A percentile compares a stretch with the other conserved stretches of the same genome.
Conservation (phyloP, 2,329 filamentous ascomycete species). For the Myriosclerotinia scirpicola region DNA sequence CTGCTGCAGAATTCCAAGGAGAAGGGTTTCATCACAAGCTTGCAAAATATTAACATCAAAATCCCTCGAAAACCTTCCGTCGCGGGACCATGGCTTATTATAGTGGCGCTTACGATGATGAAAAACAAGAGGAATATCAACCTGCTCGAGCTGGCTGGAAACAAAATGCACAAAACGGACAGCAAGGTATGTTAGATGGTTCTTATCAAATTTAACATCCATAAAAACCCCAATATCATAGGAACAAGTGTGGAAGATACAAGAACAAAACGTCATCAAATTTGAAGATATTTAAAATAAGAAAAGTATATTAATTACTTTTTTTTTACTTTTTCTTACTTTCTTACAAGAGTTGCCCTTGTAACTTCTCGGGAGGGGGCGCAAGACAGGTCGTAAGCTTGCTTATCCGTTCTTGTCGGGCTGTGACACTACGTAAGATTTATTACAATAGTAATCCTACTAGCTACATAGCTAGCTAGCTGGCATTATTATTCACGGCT, state of each 20-base stretch:
- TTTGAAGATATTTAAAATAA: neutral
- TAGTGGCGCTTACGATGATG: slow-evolving; percentile 9
- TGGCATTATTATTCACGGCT: neutral
- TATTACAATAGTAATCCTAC: neutral
- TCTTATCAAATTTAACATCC: neutral
- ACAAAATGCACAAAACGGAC: neutral
- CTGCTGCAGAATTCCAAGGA: neutral
- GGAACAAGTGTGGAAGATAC: too few species aligned
- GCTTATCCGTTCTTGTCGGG: neutral
- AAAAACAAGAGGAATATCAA: slow-evolving; percentile 17
- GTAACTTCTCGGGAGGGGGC: neutral
- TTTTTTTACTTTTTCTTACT: neutral
- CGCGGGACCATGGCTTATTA: slow-evolving; percentile 14
- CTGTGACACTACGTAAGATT: neutral
- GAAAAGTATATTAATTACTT: neutral
- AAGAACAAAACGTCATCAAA: neutral
- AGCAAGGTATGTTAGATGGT: slow-evolving; percentile 7
- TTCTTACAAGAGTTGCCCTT: neutral
- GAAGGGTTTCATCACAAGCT: neutral
- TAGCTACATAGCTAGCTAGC: neutral
- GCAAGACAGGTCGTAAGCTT: slow-evolving; percentile 4
- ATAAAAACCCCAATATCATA: neutral
- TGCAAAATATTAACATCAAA: slow-evolving; percentile 2
- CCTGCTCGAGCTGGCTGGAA: slow-evolving; percentile 21
- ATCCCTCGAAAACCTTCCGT: neutral